Percentiles rank a stretch among this genome's conserved stretches.
These are phyloP conservation scores for Candida sanyaensis DNA, from an alignment of 1,139 yeast species.

Conservation along the genomic window DNA sequence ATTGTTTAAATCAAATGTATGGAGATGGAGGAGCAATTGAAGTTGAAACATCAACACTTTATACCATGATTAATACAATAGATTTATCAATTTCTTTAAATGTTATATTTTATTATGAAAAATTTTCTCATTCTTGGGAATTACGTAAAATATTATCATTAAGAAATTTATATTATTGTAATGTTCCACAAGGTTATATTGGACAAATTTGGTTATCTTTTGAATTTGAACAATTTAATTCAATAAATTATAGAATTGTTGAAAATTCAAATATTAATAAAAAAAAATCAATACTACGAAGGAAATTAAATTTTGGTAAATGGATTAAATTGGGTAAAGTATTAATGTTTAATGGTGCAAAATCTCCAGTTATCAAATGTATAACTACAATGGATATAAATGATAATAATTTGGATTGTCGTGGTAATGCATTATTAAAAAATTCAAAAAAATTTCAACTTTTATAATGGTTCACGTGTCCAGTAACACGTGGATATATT, in stretches of 20 bases:
- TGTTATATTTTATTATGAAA: slow-evolving; percentile 13
- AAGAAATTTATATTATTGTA: slow-evolving; percentile 13
- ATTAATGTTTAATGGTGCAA: slow-evolving; percentile 10
- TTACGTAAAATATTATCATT: slow-evolving; percentile 10
- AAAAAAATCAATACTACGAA: neutral
- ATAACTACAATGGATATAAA: slow-evolving; percentile 8
- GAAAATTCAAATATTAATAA: neutral
- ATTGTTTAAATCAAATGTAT: slow-evolving; percentile 13
- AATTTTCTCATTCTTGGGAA: slow-evolving; percentile 10
- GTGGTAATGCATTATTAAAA: slow-evolving; percentile 7
- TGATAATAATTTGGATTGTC: slow-evolving; percentile 13
- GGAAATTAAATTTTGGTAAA: slow-evolving; percentile 6
- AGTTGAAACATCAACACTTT: slow-evolving; percentile 7
- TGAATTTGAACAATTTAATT: slow-evolving; percentile 2
- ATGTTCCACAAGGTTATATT: slow-evolving; percentile 11
- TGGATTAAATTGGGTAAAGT: slow-evolving; percentile 8
- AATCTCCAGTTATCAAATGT: slow-evolving; percentile 13
- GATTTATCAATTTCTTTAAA: slow-evolving; percentile 12
- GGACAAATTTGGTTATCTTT: slow-evolving; percentile 15
- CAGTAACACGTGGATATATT: neutral
- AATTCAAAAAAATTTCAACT: slow-evolving; percentile 5
- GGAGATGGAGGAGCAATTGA: slow-evolving; percentile 16
- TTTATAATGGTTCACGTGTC: neutral
- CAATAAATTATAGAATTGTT: slow-evolving; percentile 2
- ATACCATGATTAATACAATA: slow-evolving; percentile 8